Evolutionary conservation across 768 basidiomycete genomes (phyloP).

Genomic region (Hygrocybe coccinea): DNA sequence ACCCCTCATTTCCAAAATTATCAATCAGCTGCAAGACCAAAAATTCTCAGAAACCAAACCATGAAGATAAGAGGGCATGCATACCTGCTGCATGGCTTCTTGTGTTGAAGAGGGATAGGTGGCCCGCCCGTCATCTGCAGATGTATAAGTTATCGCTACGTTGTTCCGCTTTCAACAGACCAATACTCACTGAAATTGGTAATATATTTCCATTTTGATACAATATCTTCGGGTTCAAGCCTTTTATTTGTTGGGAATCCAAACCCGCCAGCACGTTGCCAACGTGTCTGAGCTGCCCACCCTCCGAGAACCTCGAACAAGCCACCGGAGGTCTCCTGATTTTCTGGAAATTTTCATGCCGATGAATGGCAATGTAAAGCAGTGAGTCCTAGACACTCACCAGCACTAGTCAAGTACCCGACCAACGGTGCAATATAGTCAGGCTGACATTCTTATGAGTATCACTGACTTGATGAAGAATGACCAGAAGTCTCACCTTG

Average conservation of each 20-base stretch:
- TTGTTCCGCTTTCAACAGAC: not conserved
- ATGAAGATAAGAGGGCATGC: not conserved
- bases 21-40: conserved; percentile 35
- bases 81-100: conserved; percentile 74
- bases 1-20: conserved; percentile 49
- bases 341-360: conserved; percentile 39
- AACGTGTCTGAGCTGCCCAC: conserved; percentile 88
- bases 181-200: conserved; percentile 70
- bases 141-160: not conserved
- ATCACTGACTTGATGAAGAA: not conserved
- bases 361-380: not conserved
- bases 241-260: conserved; percentile 78
- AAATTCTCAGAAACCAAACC: not conserved
- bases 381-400: conserved; percentile 31
- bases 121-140: conserved; percentile 69
- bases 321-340: conserved; percentile 63
- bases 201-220: conserved; percentile 75
- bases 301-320: conserved; percentile 88
- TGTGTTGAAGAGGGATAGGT: conserved; percentile 72
- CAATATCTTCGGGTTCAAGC: conserved; percentile 75
- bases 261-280: conserved; percentile 85
- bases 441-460: conserved; percentile 45
- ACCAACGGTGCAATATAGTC: conserved; percentile 91
- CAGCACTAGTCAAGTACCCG: conserved; percentile 80
- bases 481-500: conserved; percentile 49